Evolutionary conservation across 2,329 filamentous ascomycete species (phyloP).

Genomic region (Lecanicillium sp.): DNA sequence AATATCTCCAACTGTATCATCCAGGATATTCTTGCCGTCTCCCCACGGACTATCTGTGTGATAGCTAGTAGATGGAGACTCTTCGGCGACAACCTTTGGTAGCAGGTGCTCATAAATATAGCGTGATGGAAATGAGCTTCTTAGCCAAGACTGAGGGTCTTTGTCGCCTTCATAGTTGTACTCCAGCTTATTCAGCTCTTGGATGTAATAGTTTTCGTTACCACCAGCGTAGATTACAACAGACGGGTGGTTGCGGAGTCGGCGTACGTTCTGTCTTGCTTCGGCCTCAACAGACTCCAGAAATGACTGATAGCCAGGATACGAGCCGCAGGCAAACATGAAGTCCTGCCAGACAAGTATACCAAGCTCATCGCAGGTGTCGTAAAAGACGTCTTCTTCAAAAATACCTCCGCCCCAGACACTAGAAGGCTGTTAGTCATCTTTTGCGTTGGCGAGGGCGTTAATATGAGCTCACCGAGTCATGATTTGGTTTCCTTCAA

Average conservation of each 20-base stretch:
- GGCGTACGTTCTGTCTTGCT: slow-evolving; percentile 52
- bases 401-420: slow-evolving; percentile 32
- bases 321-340: slow-evolving; percentile 60
- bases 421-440: background rate
- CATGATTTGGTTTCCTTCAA: slow-evolving; percentile 67
- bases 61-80: slow-evolving; percentile 56
- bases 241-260: slow-evolving; percentile 52
- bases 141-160: slow-evolving; percentile 68
- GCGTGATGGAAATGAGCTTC: slow-evolving; percentile 66
- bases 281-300: slow-evolving; percentile 51
- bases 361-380: slow-evolving; percentile 59
- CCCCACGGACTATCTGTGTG: slow-evolving; percentile 67
- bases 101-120: slow-evolving; percentile 75
- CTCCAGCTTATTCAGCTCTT: slow-evolving; percentile 56
- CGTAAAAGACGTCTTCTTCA: slow-evolving; percentile 59
- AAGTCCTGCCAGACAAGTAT: slow-evolving; percentile 68
- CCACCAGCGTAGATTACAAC: slow-evolving; percentile 74
- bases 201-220: slow-evolving; percentile 74
- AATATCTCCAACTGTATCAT: slow-evolving; percentile 65
- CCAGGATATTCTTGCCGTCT: slow-evolving; percentile 42
- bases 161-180: slow-evolving; percentile 66
- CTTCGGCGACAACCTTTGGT: slow-evolving; percentile 51
- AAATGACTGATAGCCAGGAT: slow-evolving; percentile 52
- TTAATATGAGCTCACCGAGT: slow-evolving; percentile 41
- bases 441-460: background rate